phyloP scores from a whole-genome alignment of 192 early-diverging fungal species.

The Tieghemiomyces parasiticus region DNA sequence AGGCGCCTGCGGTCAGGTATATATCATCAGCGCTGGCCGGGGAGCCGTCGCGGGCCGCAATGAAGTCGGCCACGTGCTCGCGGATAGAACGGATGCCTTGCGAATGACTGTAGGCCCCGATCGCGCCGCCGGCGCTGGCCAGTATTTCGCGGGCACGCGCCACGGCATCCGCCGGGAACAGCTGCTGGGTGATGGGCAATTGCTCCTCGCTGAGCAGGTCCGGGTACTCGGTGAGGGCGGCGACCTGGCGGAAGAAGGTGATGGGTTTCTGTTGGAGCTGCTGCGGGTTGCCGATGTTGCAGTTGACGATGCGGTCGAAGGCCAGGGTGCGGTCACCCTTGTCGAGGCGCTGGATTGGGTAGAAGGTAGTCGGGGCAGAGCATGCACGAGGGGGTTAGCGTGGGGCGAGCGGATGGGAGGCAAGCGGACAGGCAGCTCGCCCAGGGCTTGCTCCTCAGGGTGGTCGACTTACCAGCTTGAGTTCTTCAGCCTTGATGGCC shows the following conservation, averaged over 20 bases:
- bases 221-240: slow-evolving; percentile 78
- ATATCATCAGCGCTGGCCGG: slow-evolving; percentile 70
- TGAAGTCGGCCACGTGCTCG: slow-evolving; percentile 79
- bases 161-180: slow-evolving; percentile 82
- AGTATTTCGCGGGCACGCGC: slow-evolving; percentile 57
- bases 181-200: slow-evolving; percentile 23
- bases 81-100: slow-evolving; percentile 78
- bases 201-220: slow-evolving; percentile 52
- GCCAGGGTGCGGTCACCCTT: slow-evolving; percentile 31
- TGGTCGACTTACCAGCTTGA: slow-evolving; percentile 41
- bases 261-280: slow-evolving; percentile 80
- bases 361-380: not conserved
- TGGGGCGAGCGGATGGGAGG: no score
- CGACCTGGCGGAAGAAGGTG: slow-evolving; percentile 93
- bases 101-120: slow-evolving; percentile 91
- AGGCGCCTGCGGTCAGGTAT: slow-evolving; percentile 87
- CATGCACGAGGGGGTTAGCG: no score
- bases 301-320: slow-evolving; percentile 53
- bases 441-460: no score
- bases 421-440: no score
- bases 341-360: slow-evolving; percentile 28
- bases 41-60: slow-evolving; percentile 85
- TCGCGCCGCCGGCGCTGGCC: slow-evolving; percentile 48
- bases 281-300: slow-evolving; percentile 93
- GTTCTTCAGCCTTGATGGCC: slow-evolving; percentile 82